Conservation (phyloP, 176 grass and related monocot species). For the Luzula sylvatica region DNA sequence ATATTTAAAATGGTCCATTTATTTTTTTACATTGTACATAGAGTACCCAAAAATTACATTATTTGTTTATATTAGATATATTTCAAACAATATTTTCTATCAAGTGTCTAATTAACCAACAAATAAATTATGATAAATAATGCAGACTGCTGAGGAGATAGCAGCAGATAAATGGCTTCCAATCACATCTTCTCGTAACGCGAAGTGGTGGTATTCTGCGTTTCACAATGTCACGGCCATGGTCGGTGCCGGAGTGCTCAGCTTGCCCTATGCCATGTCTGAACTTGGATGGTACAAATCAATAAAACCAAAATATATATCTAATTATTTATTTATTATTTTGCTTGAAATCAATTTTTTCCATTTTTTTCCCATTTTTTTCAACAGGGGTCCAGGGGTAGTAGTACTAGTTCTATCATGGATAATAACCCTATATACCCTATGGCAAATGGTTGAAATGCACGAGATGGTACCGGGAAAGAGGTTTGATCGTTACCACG, state of each 20-base stretch:
- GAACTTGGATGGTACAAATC: conserved; percentile 65
- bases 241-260: conserved; percentile 86
- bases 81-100: too few relatives aligned
- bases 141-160: conserved; percentile 29
- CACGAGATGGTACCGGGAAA: conserved; percentile 91
- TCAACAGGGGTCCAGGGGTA: conserved; percentile 68
- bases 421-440: conserved; percentile 87
- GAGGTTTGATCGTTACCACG: conserved; percentile 89
- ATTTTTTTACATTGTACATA: too few relatives aligned
- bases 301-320: background rate
- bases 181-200: conserved; percentile 68
- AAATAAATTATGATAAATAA: background rate
- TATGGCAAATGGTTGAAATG: conserved; percentile 99
- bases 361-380: too few relatives aligned
- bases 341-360: background rate
- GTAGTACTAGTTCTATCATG: conserved; percentile 66
- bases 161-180: conserved; percentile 66
- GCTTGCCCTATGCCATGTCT: conserved; percentile 74
- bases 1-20: too few relatives aligned
- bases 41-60: too few relatives aligned
- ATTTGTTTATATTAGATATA: too few relatives aligned
- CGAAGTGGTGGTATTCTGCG: conserved; percentile 93
- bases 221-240: conserved; percentile 99
- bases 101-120: conserved; percentile 7
- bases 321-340: background rate